phyloP scores from a whole-genome alignment of 202 grass and related monocot species.

The Hordeum pubiflorum region DNA sequence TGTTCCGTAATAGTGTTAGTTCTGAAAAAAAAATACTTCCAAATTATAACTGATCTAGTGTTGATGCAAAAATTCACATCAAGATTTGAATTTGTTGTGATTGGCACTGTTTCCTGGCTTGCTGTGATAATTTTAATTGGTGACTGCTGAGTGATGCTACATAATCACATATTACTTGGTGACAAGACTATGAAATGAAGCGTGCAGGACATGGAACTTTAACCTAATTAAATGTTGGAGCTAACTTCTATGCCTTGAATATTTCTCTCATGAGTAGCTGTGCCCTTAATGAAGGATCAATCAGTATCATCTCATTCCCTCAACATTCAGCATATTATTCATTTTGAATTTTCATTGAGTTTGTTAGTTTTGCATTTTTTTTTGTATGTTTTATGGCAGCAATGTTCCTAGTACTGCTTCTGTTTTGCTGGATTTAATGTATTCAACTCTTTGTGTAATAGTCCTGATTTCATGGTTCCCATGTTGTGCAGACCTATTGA shows the following conservation, averaged over 20 bases:
- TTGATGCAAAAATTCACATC: not conserved
- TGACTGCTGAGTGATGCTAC: not conserved
- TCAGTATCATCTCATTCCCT: not conserved
- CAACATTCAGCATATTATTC: not conserved
- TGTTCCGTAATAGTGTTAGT: not conserved
- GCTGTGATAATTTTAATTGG: not conserved
- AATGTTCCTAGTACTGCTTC: not conserved
- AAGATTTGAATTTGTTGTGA: not conserved
- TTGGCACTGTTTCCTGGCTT: not conserved
- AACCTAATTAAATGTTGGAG: not conserved
- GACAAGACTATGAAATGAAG: not conserved
- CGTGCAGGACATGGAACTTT: not conserved
- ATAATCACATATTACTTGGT: not conserved
- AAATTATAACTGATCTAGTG: not conserved
- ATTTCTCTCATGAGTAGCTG: not conserved
- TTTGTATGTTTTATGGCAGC: not conserved
- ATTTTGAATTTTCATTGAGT: not conserved
- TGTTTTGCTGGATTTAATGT: not conserved
- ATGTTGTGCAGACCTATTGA: constrained; percentile 58
- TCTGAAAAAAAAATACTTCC: not conserved
- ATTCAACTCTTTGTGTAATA: not conserved
- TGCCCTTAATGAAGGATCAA: not conserved
- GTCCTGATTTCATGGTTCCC: constrained; percentile 13
- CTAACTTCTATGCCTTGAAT: not conserved
- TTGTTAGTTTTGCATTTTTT: not conserved